phyloP scores from a whole-genome alignment of 768 basidiomycete genomes.

The Termitomyces sp. region DNA sequence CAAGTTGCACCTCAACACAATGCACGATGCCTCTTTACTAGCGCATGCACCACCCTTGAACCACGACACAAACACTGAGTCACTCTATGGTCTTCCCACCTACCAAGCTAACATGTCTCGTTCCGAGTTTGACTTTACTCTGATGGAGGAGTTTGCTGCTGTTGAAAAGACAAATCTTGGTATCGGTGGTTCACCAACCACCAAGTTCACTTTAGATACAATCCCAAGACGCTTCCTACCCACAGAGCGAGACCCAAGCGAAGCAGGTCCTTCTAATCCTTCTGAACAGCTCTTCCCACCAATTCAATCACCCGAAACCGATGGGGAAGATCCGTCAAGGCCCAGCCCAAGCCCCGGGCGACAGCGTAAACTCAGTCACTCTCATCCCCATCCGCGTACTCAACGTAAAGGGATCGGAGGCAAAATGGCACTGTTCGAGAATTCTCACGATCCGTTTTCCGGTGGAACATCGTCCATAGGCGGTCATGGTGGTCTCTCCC shows the following conservation, averaged over 20 bases:
- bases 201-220: constrained; percentile 31
- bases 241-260: background rate
- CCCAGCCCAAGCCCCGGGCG: constrained; percentile 26
- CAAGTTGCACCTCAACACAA: constrained; percentile 32
- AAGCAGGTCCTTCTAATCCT: constrained; percentile 9
- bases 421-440: constrained; percentile 91
- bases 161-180: constrained; percentile 66
- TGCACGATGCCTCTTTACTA: constrained; percentile 46
- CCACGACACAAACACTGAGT: constrained; percentile 18
- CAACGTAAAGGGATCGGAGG: constrained; percentile 58
- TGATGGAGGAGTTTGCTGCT: constrained; percentile 72
- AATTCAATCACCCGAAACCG: background rate
- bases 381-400: constrained; percentile 60
- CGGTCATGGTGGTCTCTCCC: background rate
- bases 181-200: constrained; percentile 51
- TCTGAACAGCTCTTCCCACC: background rate
- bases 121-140: constrained; percentile 64
- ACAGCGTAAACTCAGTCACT: constrained; percentile 85
- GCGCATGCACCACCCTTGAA: constrained; percentile 15
- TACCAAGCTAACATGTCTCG: constrained; percentile 59
- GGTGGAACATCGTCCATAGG: constrained; percentile 7
- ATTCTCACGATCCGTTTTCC: constrained; percentile 40
- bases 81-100: constrained; percentile 50
- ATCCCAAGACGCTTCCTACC: constrained; percentile 4
- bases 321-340: constrained; percentile 5